phyloP scores from a whole-genome alignment of 2,329 filamentous ascomycete genomes.

The Alternaria triticina region DNA sequence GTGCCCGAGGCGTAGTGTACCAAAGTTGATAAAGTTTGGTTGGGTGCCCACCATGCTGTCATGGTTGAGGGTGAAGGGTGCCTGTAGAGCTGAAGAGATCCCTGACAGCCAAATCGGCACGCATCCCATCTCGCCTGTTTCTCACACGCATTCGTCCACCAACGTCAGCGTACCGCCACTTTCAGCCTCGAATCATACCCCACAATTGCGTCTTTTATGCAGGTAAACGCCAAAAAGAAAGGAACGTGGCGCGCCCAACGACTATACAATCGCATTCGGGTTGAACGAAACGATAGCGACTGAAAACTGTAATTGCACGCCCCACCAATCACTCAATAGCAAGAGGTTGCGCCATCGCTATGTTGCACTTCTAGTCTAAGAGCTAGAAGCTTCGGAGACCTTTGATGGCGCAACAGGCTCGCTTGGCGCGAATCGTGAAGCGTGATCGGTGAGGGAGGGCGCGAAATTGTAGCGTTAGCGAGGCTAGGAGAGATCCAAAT shows the following conservation, averaged over 20 bases:
- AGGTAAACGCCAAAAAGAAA: background rate
- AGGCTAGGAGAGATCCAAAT: conserved; percentile 4
- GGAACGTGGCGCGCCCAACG: background rate
- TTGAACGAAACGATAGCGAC: background rate
- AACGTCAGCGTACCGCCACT: conserved; percentile 8
- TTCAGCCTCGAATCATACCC: conserved; percentile 5
- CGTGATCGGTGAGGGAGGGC: conserved; percentile 14
- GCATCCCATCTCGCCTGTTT: conserved; percentile 2
- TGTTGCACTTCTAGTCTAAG: conserved; percentile 13
- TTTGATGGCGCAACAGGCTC: conserved; percentile 19
- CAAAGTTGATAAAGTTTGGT: background rate
- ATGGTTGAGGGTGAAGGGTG: background rate
- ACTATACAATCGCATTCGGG: background rate
- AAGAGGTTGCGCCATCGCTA: background rate
- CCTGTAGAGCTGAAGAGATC: background rate
- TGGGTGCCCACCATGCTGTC: background rate
- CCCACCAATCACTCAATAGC: background rate
- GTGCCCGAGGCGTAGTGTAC: background rate
- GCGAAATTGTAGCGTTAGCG: conserved; percentile 8
- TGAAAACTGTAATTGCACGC: background rate
- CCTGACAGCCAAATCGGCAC: background rate
- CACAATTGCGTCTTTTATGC: conserved; percentile 4
- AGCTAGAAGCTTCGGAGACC: conserved; percentile 24
- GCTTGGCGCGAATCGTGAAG: conserved; percentile 9
- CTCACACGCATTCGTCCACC: background rate